Base-by-base conservation (phyloP, 78 protist species). In the Neovahlkampfia damariscottae region DNA sequence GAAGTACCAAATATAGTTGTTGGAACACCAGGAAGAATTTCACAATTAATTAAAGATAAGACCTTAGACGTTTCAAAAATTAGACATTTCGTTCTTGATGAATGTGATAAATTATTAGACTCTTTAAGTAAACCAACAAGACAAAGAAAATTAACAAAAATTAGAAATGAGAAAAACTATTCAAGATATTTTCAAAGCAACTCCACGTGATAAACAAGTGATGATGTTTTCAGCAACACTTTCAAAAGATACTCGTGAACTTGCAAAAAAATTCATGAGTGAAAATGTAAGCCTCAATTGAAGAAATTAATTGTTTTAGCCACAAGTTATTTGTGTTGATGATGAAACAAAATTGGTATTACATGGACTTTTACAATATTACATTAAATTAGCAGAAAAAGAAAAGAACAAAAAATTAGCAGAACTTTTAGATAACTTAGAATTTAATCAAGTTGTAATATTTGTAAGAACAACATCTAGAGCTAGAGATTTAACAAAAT, bases 221-320 rank as follows among this genome's bases (percentile, higher is more conserved):
- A 90, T 95, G 97, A 97, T 97, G 99, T 97, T 96, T 88, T 86
- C 98, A n/a, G 99, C 99, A 4, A 98, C 99, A n/a, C 88, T 98
- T 38, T 2, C 87, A 28, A 62, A 88, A 38, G 91, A 84, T 29
- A 80, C 89, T 41, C 69, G 92, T 10, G 67, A 84, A 19, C 67
- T 90, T 27, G 91, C 96, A 90, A 87, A 75, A 86, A 86, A 88
- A 81, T 97, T 96, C 81, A 93, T 95, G 94, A 5, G 73, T 66
- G 79, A 88, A 70, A 89, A 84, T 77, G 19, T 84, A 40, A 0
- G 3, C 0, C 8, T 38, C 5, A 8, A 39, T 1, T 7, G 8
- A 2, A 36, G 35, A 1, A 27, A 76, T 1, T 8, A 28, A 9
- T 34, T 77, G 5, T 5, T n/a, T 30, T 38, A 88, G 84, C 99